These are phyloP conservation scores for Senna tora DNA, from an alignment of 306 rosid species.

Conservation along the genomic window DNA sequence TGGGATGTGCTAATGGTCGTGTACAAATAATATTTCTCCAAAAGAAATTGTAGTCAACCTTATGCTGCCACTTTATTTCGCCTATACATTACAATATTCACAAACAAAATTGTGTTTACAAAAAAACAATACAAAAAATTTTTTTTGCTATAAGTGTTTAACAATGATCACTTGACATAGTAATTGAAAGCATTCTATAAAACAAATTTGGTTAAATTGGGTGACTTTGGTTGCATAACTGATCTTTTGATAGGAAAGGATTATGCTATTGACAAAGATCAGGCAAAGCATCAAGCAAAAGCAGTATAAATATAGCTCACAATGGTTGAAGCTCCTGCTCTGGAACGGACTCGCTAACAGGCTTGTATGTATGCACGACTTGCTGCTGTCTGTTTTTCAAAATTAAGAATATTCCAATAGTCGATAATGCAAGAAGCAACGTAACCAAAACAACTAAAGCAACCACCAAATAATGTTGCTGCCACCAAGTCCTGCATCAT, in stretches of 20 bases:
- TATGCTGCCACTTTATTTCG: slow-evolving; percentile 38
- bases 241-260: slow-evolving; percentile 31
- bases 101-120: slow-evolving; percentile 42
- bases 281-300: slow-evolving; percentile 33
- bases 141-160: slow-evolving; percentile 42
- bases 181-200: slow-evolving; percentile 36
- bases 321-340: slow-evolving; percentile 97
- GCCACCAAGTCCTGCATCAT: slow-evolving; percentile 78
- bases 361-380: slow-evolving; percentile 62
- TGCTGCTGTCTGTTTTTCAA: slow-evolving; percentile 63
- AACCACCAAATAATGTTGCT: slow-evolving; percentile 46
- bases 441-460: slow-evolving; percentile 51
- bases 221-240: slow-evolving; percentile 34
- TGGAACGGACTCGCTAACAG: slow-evolving; percentile 58
- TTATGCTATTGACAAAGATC: slow-evolving; percentile 32
- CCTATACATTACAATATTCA: slow-evolving; percentile 48
- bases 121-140: slow-evolving; percentile 31
- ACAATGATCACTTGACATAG: slow-evolving; percentile 16
- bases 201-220: slow-evolving; percentile 40
- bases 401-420: slow-evolving; percentile 64
- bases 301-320: slow-evolving; percentile 42
- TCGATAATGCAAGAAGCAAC: slow-evolving; percentile 52
- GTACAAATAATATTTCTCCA: slow-evolving; percentile 11
- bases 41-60: slow-evolving; percentile 29
- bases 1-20: background rate